These are phyloP conservation scores for Dendrobium huoshanense DNA, from an alignment of 106 monocot species.

Conservation along the genomic window DNA sequence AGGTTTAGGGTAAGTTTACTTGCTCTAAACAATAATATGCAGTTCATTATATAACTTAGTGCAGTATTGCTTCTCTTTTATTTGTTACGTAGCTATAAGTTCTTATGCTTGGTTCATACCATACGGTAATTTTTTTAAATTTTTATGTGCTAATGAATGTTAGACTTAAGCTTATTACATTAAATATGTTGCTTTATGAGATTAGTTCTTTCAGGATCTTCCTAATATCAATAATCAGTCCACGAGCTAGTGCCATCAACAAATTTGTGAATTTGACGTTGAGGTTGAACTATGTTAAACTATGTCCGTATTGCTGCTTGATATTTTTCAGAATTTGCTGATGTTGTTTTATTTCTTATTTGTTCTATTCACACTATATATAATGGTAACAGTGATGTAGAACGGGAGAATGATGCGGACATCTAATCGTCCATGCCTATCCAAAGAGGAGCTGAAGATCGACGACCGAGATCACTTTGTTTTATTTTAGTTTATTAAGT, in stretches of 20 bases:
- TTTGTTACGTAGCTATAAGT: neutral
- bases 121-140: neutral
- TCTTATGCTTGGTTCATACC: neutral
- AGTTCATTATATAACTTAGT: neutral
- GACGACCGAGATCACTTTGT: too few relatives aligned
- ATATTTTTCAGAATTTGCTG: neutral
- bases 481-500: too few relatives aligned
- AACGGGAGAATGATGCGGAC: too few relatives aligned
- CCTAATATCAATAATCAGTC: neutral
- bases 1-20: conserved; percentile 68
- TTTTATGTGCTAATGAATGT: neutral
- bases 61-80: neutral
- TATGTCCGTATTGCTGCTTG: neutral
- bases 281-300: neutral
- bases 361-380: neutral
- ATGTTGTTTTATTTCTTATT: neutral
- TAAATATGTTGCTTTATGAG: neutral
- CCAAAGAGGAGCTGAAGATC: too few relatives aligned
- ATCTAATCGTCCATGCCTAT: too few relatives aligned
- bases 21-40: conserved; percentile 3
- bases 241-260: neutral
- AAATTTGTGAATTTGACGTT: neutral
- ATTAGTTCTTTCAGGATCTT: neutral
- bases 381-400: neutral
- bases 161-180: neutral